Percentiles rank a stretch among this genome's conserved stretches.
Evolutionary conservation across 176 grass and related monocot species (phyloP).

Genomic region (Triticum turgidum): DNA sequence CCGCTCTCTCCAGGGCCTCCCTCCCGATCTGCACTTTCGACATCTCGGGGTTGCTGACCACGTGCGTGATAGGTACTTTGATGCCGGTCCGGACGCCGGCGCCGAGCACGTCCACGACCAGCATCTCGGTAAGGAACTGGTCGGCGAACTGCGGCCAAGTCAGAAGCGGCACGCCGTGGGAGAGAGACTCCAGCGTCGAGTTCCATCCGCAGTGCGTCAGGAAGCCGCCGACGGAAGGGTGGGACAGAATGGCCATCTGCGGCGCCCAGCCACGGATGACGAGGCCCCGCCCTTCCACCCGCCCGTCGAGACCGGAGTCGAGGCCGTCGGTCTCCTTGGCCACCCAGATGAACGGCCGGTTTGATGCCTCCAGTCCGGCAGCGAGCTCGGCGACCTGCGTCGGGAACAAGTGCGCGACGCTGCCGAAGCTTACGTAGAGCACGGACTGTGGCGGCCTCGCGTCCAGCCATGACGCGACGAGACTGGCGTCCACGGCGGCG

Average conservation of each 20-base stretch:
- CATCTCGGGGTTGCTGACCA: not conserved
- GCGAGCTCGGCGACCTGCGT: slow-evolving; percentile 47
- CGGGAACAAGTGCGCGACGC: slow-evolving; percentile 20
- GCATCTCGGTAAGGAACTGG: slow-evolving; percentile 67
- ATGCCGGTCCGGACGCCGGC: slow-evolving; percentile 42
- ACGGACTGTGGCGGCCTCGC: slow-evolving; percentile 28
- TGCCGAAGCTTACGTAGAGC: slow-evolving; percentile 59
- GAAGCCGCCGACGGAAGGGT: slow-evolving; percentile 50
- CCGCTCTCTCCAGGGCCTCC: slow-evolving; percentile 18
- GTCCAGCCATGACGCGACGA: slow-evolving; percentile 45
- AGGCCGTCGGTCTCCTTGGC: slow-evolving; percentile 16
- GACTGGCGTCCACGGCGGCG: not conserved
- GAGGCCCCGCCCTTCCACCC: slow-evolving; percentile 31
- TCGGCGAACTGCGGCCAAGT: slow-evolving; percentile 70
- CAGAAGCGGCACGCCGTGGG: slow-evolving; percentile 55
- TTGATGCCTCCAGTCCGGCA: slow-evolving; percentile 43
- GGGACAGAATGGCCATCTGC: slow-evolving; percentile 60
- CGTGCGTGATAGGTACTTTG: slow-evolving; percentile 11
- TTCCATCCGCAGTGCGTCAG: slow-evolving; percentile 72
- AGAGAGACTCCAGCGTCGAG: slow-evolving; percentile 51
- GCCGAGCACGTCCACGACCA: slow-evolving; percentile 52
- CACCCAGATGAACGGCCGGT: slow-evolving; percentile 37
- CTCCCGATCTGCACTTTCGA: slow-evolving; percentile 17
- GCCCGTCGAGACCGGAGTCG: slow-evolving; percentile 34
- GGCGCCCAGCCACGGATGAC: slow-evolving; percentile 67